Conservation (phyloP, 1,139 yeast species). For the Nakaseomyces nivariensis region DNA sequence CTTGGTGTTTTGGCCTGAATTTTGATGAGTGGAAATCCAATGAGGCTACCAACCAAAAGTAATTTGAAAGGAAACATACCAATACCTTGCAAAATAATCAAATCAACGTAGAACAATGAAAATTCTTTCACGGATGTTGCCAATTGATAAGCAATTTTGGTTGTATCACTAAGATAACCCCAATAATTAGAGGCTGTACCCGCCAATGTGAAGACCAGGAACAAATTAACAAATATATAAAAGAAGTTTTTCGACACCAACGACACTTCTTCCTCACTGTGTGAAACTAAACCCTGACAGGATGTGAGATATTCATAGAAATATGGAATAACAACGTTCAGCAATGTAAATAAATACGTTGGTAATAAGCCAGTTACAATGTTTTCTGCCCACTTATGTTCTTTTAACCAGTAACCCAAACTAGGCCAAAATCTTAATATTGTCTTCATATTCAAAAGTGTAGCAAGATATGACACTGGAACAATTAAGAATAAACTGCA, state of each 20-base stretch:
- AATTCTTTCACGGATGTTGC: constrained; percentile 62
- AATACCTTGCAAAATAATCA: constrained; percentile 63
- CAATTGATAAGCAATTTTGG: constrained; percentile 61
- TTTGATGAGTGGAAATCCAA: constrained; percentile 48
- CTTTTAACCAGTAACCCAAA: constrained; percentile 48
- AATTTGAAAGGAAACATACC: constrained; percentile 71
- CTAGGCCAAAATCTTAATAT: constrained; percentile 67
- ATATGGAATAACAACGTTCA: constrained; percentile 60
- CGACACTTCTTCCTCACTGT: constrained; percentile 67
- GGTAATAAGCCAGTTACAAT: constrained; percentile 69
- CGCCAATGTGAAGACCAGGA: constrained; percentile 67
- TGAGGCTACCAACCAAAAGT: constrained; percentile 53
- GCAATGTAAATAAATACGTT: constrained; percentile 59
- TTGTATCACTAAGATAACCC: constrained; percentile 70
- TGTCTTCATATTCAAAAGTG: constrained; percentile 60
- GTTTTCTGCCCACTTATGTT: constrained; percentile 59
- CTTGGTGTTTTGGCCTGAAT: constrained; percentile 57
- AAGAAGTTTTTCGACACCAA: constrained; percentile 70
- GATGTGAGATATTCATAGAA: constrained; percentile 57
- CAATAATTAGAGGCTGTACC: constrained; percentile 71
- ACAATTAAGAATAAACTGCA: constrained; percentile 55
- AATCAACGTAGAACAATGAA: constrained; percentile 63
- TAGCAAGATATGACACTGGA: constrained; percentile 66
- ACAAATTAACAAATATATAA: constrained; percentile 67
- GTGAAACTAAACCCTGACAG: constrained; percentile 61